A percentile compares a stretch with the other conserved stretches of the same genome.
These are phyloP conservation scores for Nakaseomyces bracarensis DNA, from an alignment of 1,139 yeast genomes.

Conservation along the genomic window DNA sequence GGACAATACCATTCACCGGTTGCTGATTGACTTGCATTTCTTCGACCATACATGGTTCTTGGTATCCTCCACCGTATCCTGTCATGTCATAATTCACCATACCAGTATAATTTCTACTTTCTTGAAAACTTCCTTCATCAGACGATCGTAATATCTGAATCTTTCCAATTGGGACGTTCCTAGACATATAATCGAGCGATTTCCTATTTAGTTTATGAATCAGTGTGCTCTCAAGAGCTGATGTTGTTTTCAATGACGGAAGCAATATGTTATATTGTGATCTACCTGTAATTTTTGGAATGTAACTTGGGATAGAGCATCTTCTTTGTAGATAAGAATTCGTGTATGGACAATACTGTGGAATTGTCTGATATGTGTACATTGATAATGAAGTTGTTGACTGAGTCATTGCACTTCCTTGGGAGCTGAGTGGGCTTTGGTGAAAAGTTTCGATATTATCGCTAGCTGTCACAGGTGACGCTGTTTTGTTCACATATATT, in stretches of 20 bases:
- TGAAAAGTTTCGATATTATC: neutral
- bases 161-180: neutral
- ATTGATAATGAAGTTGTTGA: neutral
- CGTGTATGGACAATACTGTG: neutral
- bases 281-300: neutral
- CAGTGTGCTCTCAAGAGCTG: neutral
- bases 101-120: neutral
- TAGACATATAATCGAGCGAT: neutral
- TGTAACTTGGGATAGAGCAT: neutral
- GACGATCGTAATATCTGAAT: neutral
- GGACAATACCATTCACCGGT: neutral
- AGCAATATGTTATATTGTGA: neutral
- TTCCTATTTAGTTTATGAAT: constrained; percentile 2
- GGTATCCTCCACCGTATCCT: no score
- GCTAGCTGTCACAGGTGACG: neutral
- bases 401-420: neutral
- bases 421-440: neutral
- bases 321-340: neutral
- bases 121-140: neutral
- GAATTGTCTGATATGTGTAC: neutral
- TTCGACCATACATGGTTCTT: neutral
- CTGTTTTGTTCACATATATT: neutral
- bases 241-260: constrained; percentile 1
- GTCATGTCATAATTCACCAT: neutral
- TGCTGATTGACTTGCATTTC: neutral